phyloP scores from a whole-genome alignment of 495 filamentous ascomycete species.

The Podospora fimiseda region DNA sequence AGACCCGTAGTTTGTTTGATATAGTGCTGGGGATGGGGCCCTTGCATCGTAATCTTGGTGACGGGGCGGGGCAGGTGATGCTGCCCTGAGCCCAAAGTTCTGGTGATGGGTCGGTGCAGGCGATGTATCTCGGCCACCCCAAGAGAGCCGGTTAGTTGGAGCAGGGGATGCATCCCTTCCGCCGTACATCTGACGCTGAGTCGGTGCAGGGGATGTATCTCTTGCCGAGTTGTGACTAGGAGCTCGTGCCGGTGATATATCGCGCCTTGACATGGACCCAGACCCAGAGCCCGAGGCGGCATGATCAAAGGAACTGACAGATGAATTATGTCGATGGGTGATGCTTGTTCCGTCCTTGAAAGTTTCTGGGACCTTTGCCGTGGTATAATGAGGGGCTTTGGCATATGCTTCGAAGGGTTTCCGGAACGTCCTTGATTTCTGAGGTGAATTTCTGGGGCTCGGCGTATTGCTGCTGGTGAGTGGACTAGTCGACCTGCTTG shows the following conservation, averaged over 20 bases:
- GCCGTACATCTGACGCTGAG: background rate
- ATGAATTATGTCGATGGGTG: constrained; percentile 5
- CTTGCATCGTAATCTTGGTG: constrained; percentile 39
- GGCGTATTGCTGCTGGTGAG: constrained; percentile 49
- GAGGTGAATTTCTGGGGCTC: constrained; percentile 44
- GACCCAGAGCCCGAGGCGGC: background rate
- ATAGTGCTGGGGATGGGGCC: constrained; percentile 56
- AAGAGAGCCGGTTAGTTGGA: background rate
- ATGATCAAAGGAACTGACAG: constrained; percentile 17
- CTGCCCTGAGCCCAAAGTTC: constrained; percentile 22
- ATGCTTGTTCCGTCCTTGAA: constrained; percentile 26
- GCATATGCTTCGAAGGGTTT: constrained; percentile 66
- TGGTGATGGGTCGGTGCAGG: constrained; percentile 22
- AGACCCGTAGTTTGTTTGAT: constrained; percentile 8
- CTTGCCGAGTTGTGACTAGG: constrained; percentile 12
- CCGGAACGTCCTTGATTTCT: constrained; percentile 59
- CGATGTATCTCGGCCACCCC: background rate
- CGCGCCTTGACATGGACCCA: background rate
- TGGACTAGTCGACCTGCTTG: constrained; percentile 71
- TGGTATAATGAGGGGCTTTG: constrained; percentile 49
- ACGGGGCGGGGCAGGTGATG: constrained; percentile 40
- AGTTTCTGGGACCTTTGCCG: constrained; percentile 45
- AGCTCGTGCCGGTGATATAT: background rate
- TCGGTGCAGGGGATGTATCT: background rate
- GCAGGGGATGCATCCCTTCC: background rate